Conservation (phyloP, 495 filamentous ascomycete species). For the Aspergillus ellipticus region DNA sequence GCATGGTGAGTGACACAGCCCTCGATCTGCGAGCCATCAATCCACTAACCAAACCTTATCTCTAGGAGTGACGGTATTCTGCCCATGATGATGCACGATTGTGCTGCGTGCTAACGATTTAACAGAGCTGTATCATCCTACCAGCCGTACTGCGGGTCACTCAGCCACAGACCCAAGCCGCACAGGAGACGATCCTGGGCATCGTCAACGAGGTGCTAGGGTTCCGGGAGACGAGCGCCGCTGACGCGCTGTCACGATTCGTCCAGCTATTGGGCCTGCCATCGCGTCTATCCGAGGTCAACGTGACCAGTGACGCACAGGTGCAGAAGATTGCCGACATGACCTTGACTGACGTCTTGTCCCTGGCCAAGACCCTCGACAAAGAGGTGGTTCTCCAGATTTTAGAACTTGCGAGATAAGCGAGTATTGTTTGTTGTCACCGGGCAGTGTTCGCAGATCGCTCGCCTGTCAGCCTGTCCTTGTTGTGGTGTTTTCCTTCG, state of each 20-base stretch:
- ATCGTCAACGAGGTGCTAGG: conserved; percentile 3
- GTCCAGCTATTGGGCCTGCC: not conserved
- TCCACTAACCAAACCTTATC: not conserved
- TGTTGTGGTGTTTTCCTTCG: too few species aligned
- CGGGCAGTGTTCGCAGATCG: not conserved
- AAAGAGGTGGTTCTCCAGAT: not conserved
- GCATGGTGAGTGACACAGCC: not conserved
- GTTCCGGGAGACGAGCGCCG: not conserved
- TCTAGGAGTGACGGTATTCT: conserved; percentile 2
- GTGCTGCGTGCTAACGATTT: not conserved
- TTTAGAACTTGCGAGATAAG: not conserved
- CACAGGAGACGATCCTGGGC: not conserved
- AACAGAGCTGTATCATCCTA: not conserved
- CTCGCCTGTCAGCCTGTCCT: too few species aligned
- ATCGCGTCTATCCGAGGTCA: not conserved
- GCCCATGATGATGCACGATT: too few species aligned
- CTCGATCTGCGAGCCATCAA: not conserved
- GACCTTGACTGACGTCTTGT: not conserved
- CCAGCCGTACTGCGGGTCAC: not conserved
- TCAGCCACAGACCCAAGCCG: not conserved
- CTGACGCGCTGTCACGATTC: not conserved
- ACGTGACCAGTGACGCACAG: not conserved
- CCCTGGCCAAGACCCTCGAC: not conserved
- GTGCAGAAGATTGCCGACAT: not conserved
- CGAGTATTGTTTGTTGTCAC: not conserved